Percentiles rank a stretch among this genome's conserved stretches.
These are phyloP conservation scores for Biscogniauxia sp. DNA, from an alignment of 2,329 filamentous ascomycete genomes.

Conservation along the genomic window DNA sequence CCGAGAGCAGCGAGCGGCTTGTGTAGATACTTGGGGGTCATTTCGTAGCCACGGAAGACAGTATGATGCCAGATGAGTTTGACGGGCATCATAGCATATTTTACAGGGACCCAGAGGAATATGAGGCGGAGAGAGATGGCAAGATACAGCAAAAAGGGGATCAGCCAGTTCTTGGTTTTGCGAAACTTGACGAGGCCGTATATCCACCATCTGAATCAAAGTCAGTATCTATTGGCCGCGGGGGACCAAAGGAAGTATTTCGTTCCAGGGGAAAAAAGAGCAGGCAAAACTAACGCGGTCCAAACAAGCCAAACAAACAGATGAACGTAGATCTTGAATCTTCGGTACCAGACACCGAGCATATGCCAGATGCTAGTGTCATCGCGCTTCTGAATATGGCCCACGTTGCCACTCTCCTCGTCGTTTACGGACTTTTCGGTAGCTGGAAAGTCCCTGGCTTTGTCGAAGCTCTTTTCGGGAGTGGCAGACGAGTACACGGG, in stretches of 20 bases:
- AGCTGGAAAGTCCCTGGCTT: constrained; percentile 36
- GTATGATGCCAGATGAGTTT: constrained; percentile 66
- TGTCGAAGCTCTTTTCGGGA: constrained; percentile 39
- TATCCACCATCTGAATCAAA: constrained; percentile 37
- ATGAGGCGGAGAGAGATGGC: constrained; percentile 70
- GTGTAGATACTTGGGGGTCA: constrained; percentile 66
- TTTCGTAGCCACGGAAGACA: constrained; percentile 53
- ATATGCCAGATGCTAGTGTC: constrained; percentile 23
- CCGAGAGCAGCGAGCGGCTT: constrained; percentile 60
- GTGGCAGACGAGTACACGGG: constrained; percentile 46
- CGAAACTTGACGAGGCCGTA: constrained; percentile 61
- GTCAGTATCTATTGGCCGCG: constrained; percentile 7
- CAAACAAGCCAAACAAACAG: constrained; percentile 40
- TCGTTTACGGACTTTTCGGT: constrained; percentile 33
- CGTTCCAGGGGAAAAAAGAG: background rate
- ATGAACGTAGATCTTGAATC: constrained; percentile 44
- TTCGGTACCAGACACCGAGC: constrained; percentile 39
- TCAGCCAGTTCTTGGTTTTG: constrained; percentile 70
- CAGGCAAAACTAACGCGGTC: constrained; percentile 33
- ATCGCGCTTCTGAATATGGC: constrained; percentile 15
- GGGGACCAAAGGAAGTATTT: background rate
- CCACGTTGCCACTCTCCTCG: constrained; percentile 32
- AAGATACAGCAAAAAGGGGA: constrained; percentile 81
- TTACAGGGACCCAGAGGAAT: constrained; percentile 69
- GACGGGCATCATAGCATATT: constrained; percentile 64